Base-by-base conservation (phyloP, 768 basidiomycete species). In the Fomitopsis pulvina region DNA sequence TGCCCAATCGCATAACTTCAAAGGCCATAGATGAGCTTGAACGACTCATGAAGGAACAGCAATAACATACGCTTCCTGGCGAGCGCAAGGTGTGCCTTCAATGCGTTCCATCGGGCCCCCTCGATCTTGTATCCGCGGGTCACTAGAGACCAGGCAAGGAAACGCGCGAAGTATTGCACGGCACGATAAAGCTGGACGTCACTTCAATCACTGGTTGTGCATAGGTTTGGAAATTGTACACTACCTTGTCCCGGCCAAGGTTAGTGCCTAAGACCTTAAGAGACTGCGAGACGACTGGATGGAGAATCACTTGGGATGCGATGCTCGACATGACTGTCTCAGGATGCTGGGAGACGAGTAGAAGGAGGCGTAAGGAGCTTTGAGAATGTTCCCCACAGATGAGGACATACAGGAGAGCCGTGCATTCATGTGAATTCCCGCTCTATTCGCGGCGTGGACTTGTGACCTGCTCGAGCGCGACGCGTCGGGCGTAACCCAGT, bases 1-100 rank as follows among this genome's bases (percentile, higher is more conserved):
- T 95, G 58, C 92, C 92, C 47, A 99, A 73, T 14, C 96, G 83
- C 76, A 98, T 74, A 30, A 96, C 95, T 98, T 55, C 21, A 11
- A 12, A 14, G 12, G 26, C 16, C 16, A 38, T 29, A 47, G 45
- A 53, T 29, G 45, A 38, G 34, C 47, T 48, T 54, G 44, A 51
- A 49, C 28, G 37, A 41, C 25, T 21, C n/a, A 41, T 12, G n/a
- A 27, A 25, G 20, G 30, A n/a, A 47, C n/a, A n/a, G n/a, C n/a
- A 29, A 28, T 10, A 16, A 53, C 64, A 41, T 45, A 96, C 95
- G 73, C 70, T 95, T 98, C 56, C 96, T 78, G 27, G 82, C 89
- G 10, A 78, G 80, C 3, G 81, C 92, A 21, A 99, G 79, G 61
- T 92, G 89, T 25, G 72, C 71, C 69, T 97, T 98, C 58, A 98